Base-by-base conservation (phyloP, 345 rosid genomes). In the Bretschneidera sinensis region DNA sequence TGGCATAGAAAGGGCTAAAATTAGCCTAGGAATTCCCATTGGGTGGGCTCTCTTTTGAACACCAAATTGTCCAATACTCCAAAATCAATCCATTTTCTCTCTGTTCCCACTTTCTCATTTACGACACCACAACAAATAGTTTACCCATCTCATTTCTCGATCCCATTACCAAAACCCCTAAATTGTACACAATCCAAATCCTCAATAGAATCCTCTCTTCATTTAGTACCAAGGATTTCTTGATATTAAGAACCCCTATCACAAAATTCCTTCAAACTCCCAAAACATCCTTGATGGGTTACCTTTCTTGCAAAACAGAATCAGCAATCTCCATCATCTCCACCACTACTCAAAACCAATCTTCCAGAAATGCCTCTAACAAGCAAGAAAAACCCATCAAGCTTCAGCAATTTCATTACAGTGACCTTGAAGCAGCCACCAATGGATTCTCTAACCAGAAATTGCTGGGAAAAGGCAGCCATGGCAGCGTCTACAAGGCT, bases 391-490 rank as follows among this genome's bases (percentile, higher is more conserved):
- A 81, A 48, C 85, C 86, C 34, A 75, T 85, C 57, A 90, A 79
- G 82, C 85, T 94, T 72, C 95, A 88, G 57, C 92, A 78, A 6
- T 94, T 86, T 67, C 67, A 76, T 28, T 89, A 94, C 81, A 74
- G 88, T 62, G 99, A 90, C 71, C 88, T 94, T 15, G 95, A 90
- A 69, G 85, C 97, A 0, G 99, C 99, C 54, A 91, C 99, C 54
- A 70, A 83, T 57, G 97, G 99, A 6, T 94, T 94, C 87, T 78
- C 95, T 70, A 79, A 82, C 54, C 74, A 74, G 51, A 88, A 77
- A 60, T 79, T 94, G 2, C 81, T 94, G 6, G 99, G 99, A 0
- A 88, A 86, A 65, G 99, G 99, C 59, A 94, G 99, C 77, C 99
- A 94, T 67, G 99, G 97, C 3, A 74, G 75, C 69, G 99, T 94